Evolutionary conservation across 768 basidiomycete genomes (phyloP).

Genomic region (Suillus ampliporus): DNA sequence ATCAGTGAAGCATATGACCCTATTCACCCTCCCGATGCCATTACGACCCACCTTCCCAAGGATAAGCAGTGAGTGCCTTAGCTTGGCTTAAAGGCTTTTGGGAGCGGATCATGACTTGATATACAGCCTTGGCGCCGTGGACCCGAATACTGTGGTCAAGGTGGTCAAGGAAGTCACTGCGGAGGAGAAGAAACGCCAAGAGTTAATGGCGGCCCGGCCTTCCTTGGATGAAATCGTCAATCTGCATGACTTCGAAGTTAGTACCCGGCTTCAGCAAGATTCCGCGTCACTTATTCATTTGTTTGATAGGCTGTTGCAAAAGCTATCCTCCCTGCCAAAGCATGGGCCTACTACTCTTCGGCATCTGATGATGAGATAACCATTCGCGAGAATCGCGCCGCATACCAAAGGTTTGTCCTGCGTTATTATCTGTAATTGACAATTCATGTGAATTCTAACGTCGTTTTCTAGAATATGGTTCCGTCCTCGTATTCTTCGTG

Average conservation of each 20-base stretch:
- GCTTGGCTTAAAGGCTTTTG: too few relatives aligned
- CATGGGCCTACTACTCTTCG: slow-evolving; percentile 98
- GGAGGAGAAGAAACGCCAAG: slow-evolving; percentile 72
- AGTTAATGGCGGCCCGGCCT: slow-evolving; percentile 67
- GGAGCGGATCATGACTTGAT: neutral
- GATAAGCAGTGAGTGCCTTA: slow-evolving; percentile 85
- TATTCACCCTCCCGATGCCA: slow-evolving; percentile 87
- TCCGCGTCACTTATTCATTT: slow-evolving; percentile 14
- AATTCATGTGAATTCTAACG: neutral
- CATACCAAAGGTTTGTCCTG: slow-evolving; percentile 76
- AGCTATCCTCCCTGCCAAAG: slow-evolving; percentile 80
- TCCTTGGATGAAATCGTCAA: slow-evolving; percentile 81
- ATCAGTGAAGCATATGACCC: slow-evolving; percentile 80
- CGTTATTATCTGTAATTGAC: neutral
- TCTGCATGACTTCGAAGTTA: slow-evolving; percentile 93
- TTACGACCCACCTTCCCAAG: slow-evolving; percentile 74
- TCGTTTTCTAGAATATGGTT: slow-evolving; percentile 76
- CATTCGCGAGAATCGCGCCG: slow-evolving; percentile 85
- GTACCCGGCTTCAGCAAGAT: slow-evolving; percentile 13
- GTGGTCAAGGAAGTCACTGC: slow-evolving; percentile 67
- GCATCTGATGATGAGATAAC: slow-evolving; percentile 97
- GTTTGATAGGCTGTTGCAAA: slow-evolving; percentile 76
- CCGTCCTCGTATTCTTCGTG: slow-evolving; percentile 82
- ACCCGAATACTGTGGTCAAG: slow-evolving; percentile 68
- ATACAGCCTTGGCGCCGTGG: slow-evolving; percentile 70